Evolutionary conservation across 2,329 filamentous ascomycete genomes (phyloP), one percentile per base, ranked within the genome.

Genomic region (Stagonosporopsis vannaccii): DNA sequence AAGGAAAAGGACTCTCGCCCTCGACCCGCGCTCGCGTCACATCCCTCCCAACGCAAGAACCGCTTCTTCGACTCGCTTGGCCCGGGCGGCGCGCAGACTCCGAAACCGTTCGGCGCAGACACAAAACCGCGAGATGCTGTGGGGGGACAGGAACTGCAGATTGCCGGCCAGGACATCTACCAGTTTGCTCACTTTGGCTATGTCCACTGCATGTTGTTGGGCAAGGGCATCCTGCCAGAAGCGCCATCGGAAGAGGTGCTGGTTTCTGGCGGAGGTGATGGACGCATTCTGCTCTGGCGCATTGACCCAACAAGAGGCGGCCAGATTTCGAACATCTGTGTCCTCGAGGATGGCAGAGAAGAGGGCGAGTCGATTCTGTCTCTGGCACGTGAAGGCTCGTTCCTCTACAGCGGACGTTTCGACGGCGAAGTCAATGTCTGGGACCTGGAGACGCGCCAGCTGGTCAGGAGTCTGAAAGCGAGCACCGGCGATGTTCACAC

Each of bases 141-240:
- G 36, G 86, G 86, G 39, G 87, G 87, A 1, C 84, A 87, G 30
- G 84, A 90, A 1, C 79, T 98, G 6, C 92, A 96, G 72, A 92
- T 97, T 56, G 89, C 91, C 68, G 86, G 87, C 45, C 85, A 90
- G 20, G 89, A 93, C 52, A 90, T 96, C 54, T 85, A 84, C 54
- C 90, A 95, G 67, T 99, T 96, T 77, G 92, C 95, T 1, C 95
- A 99, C 75, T 94, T 89, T 75, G 95, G 96, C 40, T 98, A 97
- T 73, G 88, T 99, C 0, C 97, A 97, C 75, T 96, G 92, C 75
- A 98, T 98, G 94, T 82, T 96, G 5, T 82, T 99, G 56, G 88
- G 91, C 0, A 87, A 85, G 58, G 91, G 90, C 0, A 82, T 91
- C 6, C 83, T 91, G 4, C 81, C 82, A n/a, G 89, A 89, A 6